Conservation (phyloP, 345 rosid genomes). For the Erysimum cheiranthoides region DNA sequence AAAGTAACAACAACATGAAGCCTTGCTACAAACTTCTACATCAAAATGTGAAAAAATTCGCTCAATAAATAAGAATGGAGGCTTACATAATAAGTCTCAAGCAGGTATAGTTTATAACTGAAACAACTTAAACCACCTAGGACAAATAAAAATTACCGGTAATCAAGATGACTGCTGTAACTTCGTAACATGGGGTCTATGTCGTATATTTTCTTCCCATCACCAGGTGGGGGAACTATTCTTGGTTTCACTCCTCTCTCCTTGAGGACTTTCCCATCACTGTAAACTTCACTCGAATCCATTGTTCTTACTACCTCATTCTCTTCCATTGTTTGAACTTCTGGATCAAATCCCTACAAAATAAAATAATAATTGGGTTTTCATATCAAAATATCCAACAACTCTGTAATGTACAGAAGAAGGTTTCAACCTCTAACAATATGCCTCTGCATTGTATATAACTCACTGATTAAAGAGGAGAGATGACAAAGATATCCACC, state of each 20-base stretch:
- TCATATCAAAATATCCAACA: neutral
- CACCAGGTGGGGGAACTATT: constrained; percentile 73
- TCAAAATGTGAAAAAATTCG: constrained; percentile 14
- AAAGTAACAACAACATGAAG: constrained; percentile 3
- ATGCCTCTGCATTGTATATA: neutral
- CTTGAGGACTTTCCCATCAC: constrained; percentile 36
- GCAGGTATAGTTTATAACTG: constrained; percentile 12
- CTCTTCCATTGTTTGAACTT: constrained; percentile 54
- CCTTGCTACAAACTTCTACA: constrained; percentile 9
- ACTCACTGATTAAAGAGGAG: constrained; percentile 30
- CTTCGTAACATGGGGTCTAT: constrained; percentile 74
- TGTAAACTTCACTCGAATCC: constrained; percentile 37
- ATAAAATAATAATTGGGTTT: neutral
- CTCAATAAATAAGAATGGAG: neutral
- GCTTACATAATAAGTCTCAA: neutral
- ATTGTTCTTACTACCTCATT: constrained; percentile 47
- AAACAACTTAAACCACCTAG: constrained; percentile 6
- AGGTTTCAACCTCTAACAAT: constrained; percentile 19
- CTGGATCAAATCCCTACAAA: constrained; percentile 52
- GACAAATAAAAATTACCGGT: constrained; percentile 56
- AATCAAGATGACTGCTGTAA: constrained; percentile 77
- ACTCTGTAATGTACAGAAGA: neutral
- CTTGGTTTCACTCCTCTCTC: constrained; percentile 51
- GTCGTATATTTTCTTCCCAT: constrained; percentile 77
- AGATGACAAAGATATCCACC: constrained; percentile 53